Percentiles rank a stretch among this genome's conserved stretches.
phyloP scores from a whole-genome alignment of 2,329 filamentous ascomycete genomes.

The Cladosporium sp. region DNA sequence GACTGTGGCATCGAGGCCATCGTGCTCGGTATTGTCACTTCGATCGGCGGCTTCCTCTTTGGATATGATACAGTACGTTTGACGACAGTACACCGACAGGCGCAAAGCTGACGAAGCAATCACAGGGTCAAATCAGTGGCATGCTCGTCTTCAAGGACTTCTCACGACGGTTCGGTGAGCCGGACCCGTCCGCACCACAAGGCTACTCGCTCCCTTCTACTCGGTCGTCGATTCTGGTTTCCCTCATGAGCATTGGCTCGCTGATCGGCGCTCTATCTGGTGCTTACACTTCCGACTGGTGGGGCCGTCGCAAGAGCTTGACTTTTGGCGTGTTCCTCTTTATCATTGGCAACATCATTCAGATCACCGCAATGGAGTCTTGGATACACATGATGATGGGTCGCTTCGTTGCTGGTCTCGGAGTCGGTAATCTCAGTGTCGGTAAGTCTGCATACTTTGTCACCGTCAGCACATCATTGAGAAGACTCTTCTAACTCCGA shows the following conservation, averaged over 20 bases:
- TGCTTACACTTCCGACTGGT: constrained; percentile 1
- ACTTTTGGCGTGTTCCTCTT: constrained; percentile 25
- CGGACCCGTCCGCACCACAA: not conserved
- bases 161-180: not conserved
- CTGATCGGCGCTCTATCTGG: not conserved
- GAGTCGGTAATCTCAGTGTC: constrained; percentile 39
- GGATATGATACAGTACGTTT: constrained; percentile 6
- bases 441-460: constrained; percentile 21
- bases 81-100: not conserved
- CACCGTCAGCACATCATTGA: constrained; percentile 13
- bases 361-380: constrained; percentile 33
- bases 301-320: not conserved
- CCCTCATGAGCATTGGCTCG: constrained; percentile 9
- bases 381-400: constrained; percentile 32
- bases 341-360: constrained; percentile 38
- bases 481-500: not conserved
- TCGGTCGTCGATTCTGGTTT: constrained; percentile 2
- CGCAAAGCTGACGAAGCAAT: not conserved
- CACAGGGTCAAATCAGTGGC: constrained; percentile 4
- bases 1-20: constrained; percentile 9
- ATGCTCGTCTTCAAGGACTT: constrained; percentile 7
- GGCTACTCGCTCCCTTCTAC: constrained; percentile 2
- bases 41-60: constrained; percentile 7
- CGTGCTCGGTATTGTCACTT: constrained; percentile 1
- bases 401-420: constrained; percentile 40